Evolutionary conservation across 805 yeast genomes (phyloP).

Genomic region (Wickerhamiella hasegawae): DNA sequence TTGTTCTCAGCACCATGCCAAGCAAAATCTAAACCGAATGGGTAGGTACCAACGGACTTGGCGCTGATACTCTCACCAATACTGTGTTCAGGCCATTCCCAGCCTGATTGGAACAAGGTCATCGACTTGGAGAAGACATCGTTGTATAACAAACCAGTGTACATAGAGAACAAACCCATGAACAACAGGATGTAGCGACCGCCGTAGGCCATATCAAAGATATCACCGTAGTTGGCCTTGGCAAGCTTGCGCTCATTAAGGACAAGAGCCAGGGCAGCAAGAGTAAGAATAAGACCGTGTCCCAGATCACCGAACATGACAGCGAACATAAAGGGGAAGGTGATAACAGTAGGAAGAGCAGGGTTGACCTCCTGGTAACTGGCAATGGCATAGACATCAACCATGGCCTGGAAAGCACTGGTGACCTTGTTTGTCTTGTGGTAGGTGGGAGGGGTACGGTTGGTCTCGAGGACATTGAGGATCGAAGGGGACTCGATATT

Average conservation of each 20-base stretch:
- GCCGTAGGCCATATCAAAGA: slow-evolving; percentile 86
- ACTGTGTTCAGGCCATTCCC: slow-evolving; percentile 75
- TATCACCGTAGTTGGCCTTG: slow-evolving; percentile 67
- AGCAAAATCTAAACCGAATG: slow-evolving; percentile 77
- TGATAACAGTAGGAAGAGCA: slow-evolving; percentile 83
- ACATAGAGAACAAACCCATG: slow-evolving; percentile 93
- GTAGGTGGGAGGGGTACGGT: slow-evolving; percentile 83
- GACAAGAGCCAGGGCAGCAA: slow-evolving; percentile 59
- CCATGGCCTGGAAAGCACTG: slow-evolving; percentile 78
- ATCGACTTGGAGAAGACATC: slow-evolving; percentile 85
- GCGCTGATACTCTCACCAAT: slow-evolving; percentile 62
- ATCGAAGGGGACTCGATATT: slow-evolving; percentile 31
- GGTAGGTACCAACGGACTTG: slow-evolving; percentile 41
- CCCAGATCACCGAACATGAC: slow-evolving; percentile 98
- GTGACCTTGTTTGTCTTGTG: slow-evolving; percentile 94
- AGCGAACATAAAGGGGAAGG: slow-evolving; percentile 97
- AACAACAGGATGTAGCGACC: slow-evolving; percentile 83
- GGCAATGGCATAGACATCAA: slow-evolving; percentile 91
- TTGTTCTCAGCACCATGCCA: slow-evolving; percentile 98
- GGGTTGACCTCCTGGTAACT: slow-evolving; percentile 92
- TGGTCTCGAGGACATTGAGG: slow-evolving; percentile 47
- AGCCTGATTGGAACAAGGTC: slow-evolving; percentile 76
- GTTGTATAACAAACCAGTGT: slow-evolving; percentile 86
- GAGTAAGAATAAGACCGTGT: slow-evolving; percentile 72
- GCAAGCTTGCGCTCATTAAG: slow-evolving; percentile 57